Evolutionary conservation across 805 yeast species (phyloP).

Genomic region (Hanseniaspora valbyensis): DNA sequence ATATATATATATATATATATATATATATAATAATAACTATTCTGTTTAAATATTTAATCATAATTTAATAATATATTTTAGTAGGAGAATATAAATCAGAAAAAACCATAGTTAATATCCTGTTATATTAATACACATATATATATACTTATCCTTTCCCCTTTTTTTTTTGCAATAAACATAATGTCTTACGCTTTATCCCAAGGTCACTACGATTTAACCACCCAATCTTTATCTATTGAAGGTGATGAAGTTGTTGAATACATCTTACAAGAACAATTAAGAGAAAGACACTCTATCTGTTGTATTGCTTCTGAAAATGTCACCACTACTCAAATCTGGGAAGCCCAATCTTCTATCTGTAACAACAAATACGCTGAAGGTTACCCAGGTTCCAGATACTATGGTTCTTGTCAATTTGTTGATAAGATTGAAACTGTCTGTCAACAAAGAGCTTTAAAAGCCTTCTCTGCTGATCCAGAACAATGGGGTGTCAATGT

Average conservation of each 20-base stretch:
- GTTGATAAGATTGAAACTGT: conserved; percentile 86
- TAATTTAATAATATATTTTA: too few species aligned
- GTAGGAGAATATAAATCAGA: not conserved
- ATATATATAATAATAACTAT: too few species aligned
- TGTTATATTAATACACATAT: too few species aligned
- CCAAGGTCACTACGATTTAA: conserved; percentile 51
- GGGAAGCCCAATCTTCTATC: conserved; percentile 93
- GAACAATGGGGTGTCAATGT: conserved; percentile 97
- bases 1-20: too few species aligned
- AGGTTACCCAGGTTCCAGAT: conserved; percentile 98
- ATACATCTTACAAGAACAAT: conserved; percentile 67
- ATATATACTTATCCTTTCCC: too few species aligned
- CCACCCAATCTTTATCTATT: conserved; percentile 46
- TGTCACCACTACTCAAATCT: conserved; percentile 90
- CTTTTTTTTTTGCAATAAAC: too few species aligned
- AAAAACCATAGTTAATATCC: not conserved
- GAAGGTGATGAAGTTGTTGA: conserved; percentile 71
- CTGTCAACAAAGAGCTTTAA: conserved; percentile 89
- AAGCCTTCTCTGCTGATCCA: conserved; percentile 70
- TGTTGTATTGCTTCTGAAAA: conserved; percentile 94
- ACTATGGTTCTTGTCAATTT: conserved; percentile 97
- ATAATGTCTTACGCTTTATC: conserved; percentile 38
- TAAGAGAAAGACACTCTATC: conserved; percentile 87
- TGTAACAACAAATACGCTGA: conserved; percentile 98
- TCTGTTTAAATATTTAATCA: too few species aligned